phyloP scores from a whole-genome alignment of 306 rosid genomes.

The Prunus mira region DNA sequence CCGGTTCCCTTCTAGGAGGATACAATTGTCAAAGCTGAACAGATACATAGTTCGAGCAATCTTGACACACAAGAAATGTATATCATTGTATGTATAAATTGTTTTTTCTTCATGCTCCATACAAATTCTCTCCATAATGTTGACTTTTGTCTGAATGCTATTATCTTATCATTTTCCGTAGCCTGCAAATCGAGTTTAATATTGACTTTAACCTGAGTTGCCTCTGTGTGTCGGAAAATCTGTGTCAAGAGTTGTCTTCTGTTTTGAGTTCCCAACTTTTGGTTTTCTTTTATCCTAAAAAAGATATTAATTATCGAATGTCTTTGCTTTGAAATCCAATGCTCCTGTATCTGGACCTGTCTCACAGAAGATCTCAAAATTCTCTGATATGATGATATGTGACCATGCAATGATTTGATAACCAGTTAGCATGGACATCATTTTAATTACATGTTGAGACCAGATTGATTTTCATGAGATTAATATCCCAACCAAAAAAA shows the following conservation, averaged over 20 bases:
- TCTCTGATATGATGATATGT: not conserved
- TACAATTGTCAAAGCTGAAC: not conserved
- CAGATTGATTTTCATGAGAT: not conserved
- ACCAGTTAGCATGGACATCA: not conserved
- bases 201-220: not conserved
- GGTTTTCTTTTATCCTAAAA: not conserved
- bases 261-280: not conserved
- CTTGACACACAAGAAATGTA: not conserved
- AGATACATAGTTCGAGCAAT: not conserved
- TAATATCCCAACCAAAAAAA: not conserved
- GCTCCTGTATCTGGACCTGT: not conserved
- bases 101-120: not conserved
- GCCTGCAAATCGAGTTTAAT: not conserved
- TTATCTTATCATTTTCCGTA: not conserved
- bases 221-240: not conserved
- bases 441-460: not conserved
- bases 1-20: not conserved
- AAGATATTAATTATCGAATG: too few species aligned
- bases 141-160: not conserved
- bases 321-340: not conserved
- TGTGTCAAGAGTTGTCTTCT: not conserved
- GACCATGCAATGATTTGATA: not conserved
- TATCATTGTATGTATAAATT: not conserved
- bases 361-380: not conserved
- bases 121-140: not conserved